Evolutionary conservation across 2,329 filamentous ascomycete species (phyloP), one percentile per base, ranked within the genome.

Genomic region (Verticillium longisporum): DNA sequence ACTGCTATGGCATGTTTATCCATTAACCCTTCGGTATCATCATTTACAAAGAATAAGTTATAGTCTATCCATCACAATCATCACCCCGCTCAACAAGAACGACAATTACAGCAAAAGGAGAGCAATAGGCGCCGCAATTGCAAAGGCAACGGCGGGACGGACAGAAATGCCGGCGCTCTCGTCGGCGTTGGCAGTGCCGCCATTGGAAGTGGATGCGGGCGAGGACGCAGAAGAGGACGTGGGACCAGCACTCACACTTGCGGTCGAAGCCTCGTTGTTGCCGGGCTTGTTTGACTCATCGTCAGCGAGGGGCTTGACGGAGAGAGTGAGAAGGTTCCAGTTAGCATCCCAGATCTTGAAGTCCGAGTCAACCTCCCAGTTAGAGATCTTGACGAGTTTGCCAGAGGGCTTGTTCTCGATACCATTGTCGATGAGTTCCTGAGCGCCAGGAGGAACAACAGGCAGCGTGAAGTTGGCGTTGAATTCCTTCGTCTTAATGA

Each of bases 381-480:
- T 81, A 57, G 81, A 78, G 68, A 97, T 82, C 64, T 84, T 73
- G 65, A 97, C 82, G 59, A 97, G 75, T 75, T 88, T 85, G 68
- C 88, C 89, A 14, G 72, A 75, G 45, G 87, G 86, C 61, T 86
- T 83, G 65, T 83, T 84, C 57, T 75, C 77, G 63, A 96, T 84
- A 64, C 94, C 93, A 57, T 89, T 85, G 66, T 90, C 80, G 71
- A 97, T 94, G 69, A 97, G 80, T 55, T 83, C 80, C 63, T 87
- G 80, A 45, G 87, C 88, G 66, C 87, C 89, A 4, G 83, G 78
- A 13, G 92, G 92, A 6, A 85, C 80, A 3, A 70, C 76, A 56
- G 89, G 93, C 61, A 97, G 78, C 55, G 87, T 88, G 78, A 96
- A 98, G 80, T 91, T 89, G 73, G 78, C 87, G 75, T 83, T 84